Base-by-base conservation (phyloP, 2,329 filamentous ascomycete genomes). In the Talaromyces sp. region DNA sequence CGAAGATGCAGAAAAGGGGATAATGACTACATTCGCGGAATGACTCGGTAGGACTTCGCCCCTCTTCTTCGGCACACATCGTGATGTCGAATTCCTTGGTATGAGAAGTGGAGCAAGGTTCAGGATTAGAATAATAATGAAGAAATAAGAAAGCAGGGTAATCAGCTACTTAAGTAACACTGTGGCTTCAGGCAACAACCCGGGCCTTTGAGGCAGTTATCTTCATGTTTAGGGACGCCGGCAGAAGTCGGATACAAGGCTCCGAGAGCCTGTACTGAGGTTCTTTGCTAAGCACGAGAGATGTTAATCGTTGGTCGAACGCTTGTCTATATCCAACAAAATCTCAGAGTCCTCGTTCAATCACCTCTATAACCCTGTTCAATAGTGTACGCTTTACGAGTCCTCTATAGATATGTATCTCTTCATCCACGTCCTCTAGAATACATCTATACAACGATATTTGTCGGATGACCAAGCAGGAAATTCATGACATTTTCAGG, bases 401-500 rank as follows among this genome's bases (percentile, higher is more conserved):
- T 50, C 47, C 25, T 50, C 15, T 15, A 2, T 49, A 5, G 9
- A 25, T 25, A 25, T 31, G 27, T 31, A 31, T 6, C 27, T 6
- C 1, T 31, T 6, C 4, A 31, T 31, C 27, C 27, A 31, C 27
- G 27, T 7, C 5, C 27, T 31, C 27, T 1, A 31, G 4, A 7
- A 31, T 6, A 31, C 8, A 6, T 37, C n/a, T 56, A 66, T 25
- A 66, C 63, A 31, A 65, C 27, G 19, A 66, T 9, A 35, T 66
- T 66, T n/a, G 64, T 62, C 15, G 60, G 64, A n/a, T 27, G 19
- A 7, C 60, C 64, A 11, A 62, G 47, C 3, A 66, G 39, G 19
- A 52, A 66, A 49, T 62, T 66, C 33, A 31, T 33, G 7, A 66
- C 59, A 50, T 66, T 66, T 19, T 39, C 22, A 27, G 60, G 43